These are phyloP conservation scores for Candida chauliodis DNA, from an alignment of 805 yeast genomes.

Conservation along the genomic window DNA sequence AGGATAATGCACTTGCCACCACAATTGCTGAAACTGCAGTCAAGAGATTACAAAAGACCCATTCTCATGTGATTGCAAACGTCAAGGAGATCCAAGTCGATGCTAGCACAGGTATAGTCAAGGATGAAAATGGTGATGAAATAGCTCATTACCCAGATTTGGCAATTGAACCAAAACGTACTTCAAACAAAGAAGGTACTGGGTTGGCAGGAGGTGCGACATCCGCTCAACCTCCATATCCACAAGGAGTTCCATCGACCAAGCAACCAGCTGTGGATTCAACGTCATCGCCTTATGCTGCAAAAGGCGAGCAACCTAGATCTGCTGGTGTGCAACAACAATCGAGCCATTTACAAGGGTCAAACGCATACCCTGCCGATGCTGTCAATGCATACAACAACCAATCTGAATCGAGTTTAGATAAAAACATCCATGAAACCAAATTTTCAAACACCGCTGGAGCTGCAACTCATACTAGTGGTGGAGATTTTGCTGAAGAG, in stretches of 20 bases:
- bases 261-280: background rate
- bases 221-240: constrained; percentile 3
- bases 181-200: background rate
- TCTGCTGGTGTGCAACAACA: background rate
- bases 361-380: constrained; percentile 3
- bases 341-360: constrained; percentile 5
- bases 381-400: background rate
- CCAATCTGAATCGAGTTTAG: constrained; percentile 4
- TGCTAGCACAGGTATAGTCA: constrained; percentile 25
- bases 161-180: constrained; percentile 4
- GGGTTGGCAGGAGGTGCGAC: constrained; percentile 7
- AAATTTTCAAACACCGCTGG: constrained; percentile 1
- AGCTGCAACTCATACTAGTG: constrained; percentile 3
- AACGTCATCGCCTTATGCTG: background rate
- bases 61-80: constrained; percentile 18
- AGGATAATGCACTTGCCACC: constrained; percentile 22
- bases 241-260: constrained; percentile 4
- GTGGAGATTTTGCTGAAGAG: background rate
- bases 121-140: constrained; percentile 23
- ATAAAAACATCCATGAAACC: constrained; percentile 6
- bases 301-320: background rate
- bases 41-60: constrained; percentile 17
- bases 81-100: constrained; percentile 26
- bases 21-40: constrained; percentile 26
- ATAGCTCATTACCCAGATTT: constrained; percentile 12